Evolutionary conservation across 2,329 filamentous ascomycete genomes (phyloP), one percentile per base, ranked within the genome.

Genomic region (Colletotrichum theobromicola): DNA sequence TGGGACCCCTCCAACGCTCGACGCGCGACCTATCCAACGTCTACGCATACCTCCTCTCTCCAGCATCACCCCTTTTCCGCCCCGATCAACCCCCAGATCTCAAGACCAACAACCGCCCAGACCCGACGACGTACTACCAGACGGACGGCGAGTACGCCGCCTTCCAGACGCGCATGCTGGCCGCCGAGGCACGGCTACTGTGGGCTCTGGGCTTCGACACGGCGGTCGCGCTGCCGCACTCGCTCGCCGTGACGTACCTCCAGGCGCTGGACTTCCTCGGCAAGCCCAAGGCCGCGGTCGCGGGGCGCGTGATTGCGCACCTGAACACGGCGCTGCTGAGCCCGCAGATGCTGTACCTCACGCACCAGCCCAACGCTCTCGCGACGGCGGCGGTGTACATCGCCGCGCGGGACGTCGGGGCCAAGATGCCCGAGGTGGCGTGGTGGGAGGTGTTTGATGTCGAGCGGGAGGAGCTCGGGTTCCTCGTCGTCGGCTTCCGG

Each of bases 381-480:
- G 96, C 97, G 6, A 95, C 95, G 4, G 94, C 96, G 2, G 95
- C 96, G 1, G 94, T 98, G 35, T 99, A 98, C 82, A 91, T 95
- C n/a, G 94, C 96, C 0, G 94, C 95, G 1, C 90, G 93, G 58
- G 95, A 98, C 77, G 83, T 91, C 2, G 92, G 90, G 0, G 91
- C 94, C 15, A 95, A 94, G 82, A 89, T 98, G 84, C 95, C 96
- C 0, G 94, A 94, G 76, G 91, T 90, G 62, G 93, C 95, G 76
- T 99, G 97, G 97, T 99, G 97, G 97, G 96, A 98, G 83, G 95
- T 98, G 0, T 98, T 98, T 82, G 97, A 99, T 83, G 94, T 97
- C 9, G 96, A 98, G 79, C 89, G 97, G 65, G 97, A 99, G 86
- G 95, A 98, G 82, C 88, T 99, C 42, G 97, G 97, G 0, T 98